These are phyloP conservation scores for Leavenworthia alabamica DNA, from an alignment of 345 rosid genomes.

Conservation along the genomic window DNA sequence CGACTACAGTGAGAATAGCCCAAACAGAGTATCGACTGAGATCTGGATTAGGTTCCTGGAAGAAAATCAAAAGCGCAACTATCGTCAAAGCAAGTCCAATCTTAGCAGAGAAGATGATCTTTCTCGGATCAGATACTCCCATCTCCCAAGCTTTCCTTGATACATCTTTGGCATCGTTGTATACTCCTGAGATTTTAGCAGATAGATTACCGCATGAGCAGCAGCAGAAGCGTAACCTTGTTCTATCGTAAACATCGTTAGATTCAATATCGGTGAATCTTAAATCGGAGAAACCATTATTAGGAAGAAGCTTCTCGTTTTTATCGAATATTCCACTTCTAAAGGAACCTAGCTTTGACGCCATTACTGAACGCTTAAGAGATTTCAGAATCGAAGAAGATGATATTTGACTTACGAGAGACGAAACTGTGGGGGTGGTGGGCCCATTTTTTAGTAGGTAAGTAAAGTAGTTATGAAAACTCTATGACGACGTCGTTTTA, in stretches of 20 bases:
- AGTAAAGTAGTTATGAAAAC: neutral
- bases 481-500: slow-evolving; percentile 25
- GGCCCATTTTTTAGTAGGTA: neutral
- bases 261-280: slow-evolving; percentile 35
- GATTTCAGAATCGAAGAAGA: neutral
- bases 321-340: slow-evolving; percentile 35
- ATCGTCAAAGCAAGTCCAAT: slow-evolving; percentile 73
- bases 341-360: slow-evolving; percentile 49
- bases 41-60: slow-evolving; percentile 51
- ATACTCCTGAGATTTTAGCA: slow-evolving; percentile 29
- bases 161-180: slow-evolving; percentile 31
- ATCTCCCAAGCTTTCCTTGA: slow-evolving; percentile 45
- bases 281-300: slow-evolving; percentile 40
- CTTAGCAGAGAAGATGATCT: slow-evolving; percentile 78
- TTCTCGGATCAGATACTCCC: slow-evolving; percentile 86
- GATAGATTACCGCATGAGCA: slow-evolving; percentile 31
- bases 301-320: slow-evolving; percentile 46
- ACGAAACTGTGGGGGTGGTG: slow-evolving; percentile 8
- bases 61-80: slow-evolving; percentile 62
- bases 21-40: slow-evolving; percentile 68
- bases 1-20: slow-evolving; percentile 92
- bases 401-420: slow-evolving; percentile 18
- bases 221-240: slow-evolving; percentile 10
- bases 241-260: neutral
- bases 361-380: slow-evolving; percentile 26